Base-by-base conservation (phyloP, 164 flowering plant species). In the Cinnamomum chago region DNA sequence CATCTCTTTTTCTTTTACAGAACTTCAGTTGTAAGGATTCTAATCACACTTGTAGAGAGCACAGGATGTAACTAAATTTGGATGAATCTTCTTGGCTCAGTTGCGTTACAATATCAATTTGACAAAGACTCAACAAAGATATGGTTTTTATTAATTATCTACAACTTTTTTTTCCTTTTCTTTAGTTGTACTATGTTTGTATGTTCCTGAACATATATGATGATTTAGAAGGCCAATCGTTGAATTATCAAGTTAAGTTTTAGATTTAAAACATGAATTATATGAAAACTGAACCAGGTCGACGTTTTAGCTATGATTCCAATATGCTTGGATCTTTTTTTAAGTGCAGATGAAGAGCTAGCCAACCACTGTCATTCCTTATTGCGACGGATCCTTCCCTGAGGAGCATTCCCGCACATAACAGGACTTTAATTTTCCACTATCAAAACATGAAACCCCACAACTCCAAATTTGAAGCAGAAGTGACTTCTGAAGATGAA, bases 401-500 rank as follows among this genome's bases (percentile, higher is more conserved):
- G 17, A 14, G 4, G 69, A 17, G 47, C 28, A 67, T 18, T 67
- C 20, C 40, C 6, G 15, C 55, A n/a, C 13, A 28, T 47, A 40
- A 40, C 24, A 40, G 60, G 5, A 22, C 17, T 68, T 20, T n/a
- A 13, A n/a, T 40, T 15, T 23, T 2, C 17, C 2, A 7, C 24
- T 22, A 40, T n/a, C 58, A 15, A 64, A 82, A 72, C 68, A 90
- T 85, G 94, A 79, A 74, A 73, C 72, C 82, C 66, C 79, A 73
- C 12, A 81, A 75, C 28, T 27, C 71, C 33, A 84, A 81, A 27
- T 72, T 84, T 67, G 90, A 86, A 72, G 62, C 67, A 20, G 81
- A 76, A 25, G 76, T 35, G n/a, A 24, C 65, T 14, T 85, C 89
- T 0, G 90, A 84, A 77, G 90, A 87, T 7, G 92, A 86, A 27